phyloP scores from a whole-genome alignment of 176 grass and related monocot genomes.

The Oryza australiensis region DNA sequence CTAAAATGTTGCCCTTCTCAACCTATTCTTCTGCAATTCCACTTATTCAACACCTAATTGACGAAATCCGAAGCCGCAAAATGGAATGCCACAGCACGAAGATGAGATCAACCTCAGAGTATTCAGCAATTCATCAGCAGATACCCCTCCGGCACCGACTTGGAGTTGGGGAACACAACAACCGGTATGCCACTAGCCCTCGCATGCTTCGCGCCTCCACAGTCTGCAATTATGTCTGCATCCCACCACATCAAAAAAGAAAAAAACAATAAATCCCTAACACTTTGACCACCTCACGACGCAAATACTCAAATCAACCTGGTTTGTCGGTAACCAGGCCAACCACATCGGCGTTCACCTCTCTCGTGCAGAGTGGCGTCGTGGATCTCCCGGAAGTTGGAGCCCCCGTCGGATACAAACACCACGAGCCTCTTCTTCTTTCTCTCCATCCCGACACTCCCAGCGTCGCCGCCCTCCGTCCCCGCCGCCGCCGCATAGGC shows the following conservation, averaged over 20 bases:
- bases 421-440: slow-evolving; percentile 43
- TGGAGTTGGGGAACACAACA: slow-evolving; percentile 62
- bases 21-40: background rate
- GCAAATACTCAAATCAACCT: background rate
- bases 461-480: background rate
- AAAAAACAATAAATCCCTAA: background rate
- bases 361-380: slow-evolving; percentile 17
- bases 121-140: slow-evolving; percentile 55
- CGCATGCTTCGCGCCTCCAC: slow-evolving; percentile 66
- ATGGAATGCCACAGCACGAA: background rate
- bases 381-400: slow-evolving; percentile 49
- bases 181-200: slow-evolving; percentile 60
- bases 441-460: background rate
- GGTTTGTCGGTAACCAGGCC: slow-evolving; percentile 61
- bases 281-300: background rate
- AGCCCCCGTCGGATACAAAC: slow-evolving; percentile 66
- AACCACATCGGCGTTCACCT: slow-evolving; percentile 41
- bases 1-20: background rate
- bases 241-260: background rate
- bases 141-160: slow-evolving; percentile 52
- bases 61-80: background rate
- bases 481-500: background rate
- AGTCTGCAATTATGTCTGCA: slow-evolving; percentile 26
- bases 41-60: background rate
- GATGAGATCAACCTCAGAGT: slow-evolving; percentile 52